Conservation (phyloP, 805 yeast genomes). For the Spathaspora passalidarum region DNA sequence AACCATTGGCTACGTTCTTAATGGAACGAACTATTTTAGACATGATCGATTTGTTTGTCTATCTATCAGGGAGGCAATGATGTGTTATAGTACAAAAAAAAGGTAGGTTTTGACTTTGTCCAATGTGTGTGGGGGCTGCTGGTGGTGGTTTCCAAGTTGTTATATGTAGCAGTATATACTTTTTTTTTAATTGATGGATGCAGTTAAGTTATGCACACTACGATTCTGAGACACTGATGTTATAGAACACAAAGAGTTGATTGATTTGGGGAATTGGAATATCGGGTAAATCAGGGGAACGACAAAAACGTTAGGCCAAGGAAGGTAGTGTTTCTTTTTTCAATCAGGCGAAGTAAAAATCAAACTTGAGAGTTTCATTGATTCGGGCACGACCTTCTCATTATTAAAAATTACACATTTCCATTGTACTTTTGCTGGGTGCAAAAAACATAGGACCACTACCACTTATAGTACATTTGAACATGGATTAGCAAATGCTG, state of each 20-base stretch:
- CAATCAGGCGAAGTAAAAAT: too few relatives aligned
- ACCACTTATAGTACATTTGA: too few relatives aligned
- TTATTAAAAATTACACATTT: too few relatives aligned
- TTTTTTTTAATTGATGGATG: neutral
- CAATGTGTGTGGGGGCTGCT: neutral
- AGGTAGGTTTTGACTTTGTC: neutral
- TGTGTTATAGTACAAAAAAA: neutral
- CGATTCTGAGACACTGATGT: neutral
- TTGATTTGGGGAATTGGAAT: neutral
- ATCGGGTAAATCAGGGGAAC: neutral
- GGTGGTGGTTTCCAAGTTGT: too few relatives aligned
- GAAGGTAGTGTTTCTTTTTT: neutral
- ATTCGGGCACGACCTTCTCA: too few relatives aligned
- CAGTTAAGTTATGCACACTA: neutral
- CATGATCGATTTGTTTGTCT: conserved; percentile 36
- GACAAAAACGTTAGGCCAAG: neutral
- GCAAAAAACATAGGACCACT: too few relatives aligned
- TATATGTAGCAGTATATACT: too few relatives aligned
- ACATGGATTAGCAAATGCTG: too few relatives aligned
- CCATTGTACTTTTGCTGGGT: too few relatives aligned
- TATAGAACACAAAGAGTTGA: neutral
- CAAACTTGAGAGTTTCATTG: too few relatives aligned
- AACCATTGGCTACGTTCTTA: conserved; percentile 88
- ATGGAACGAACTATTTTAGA: conserved; percentile 80
- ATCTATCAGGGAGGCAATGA: neutral